Base-by-base conservation (phyloP, 2,329 filamentous ascomycete genomes). In the Hymenotorrendiella dingleyae region DNA sequence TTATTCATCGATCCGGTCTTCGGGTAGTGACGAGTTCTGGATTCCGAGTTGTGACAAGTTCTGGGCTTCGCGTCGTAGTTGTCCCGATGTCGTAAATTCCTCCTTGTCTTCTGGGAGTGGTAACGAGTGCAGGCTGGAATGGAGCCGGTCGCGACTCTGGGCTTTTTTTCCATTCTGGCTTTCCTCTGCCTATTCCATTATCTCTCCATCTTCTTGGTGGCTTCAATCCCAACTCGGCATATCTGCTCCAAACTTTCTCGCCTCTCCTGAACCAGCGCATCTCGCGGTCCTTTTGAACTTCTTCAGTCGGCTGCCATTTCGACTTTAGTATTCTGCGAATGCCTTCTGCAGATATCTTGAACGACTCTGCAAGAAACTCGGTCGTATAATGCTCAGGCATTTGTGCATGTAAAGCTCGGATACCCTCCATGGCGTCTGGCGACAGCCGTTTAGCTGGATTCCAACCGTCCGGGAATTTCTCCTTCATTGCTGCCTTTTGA, bases 401-500 rank as follows among this genome's bases (percentile, higher is more conserved):
- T 54, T 88, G 81, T 20, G 74, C 69, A 62, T 96, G 80, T 24
- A 98, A 71, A 16, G 86, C 82, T 30, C 89, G 81, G 54, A 98
- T 94, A 30, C 89, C 90, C n/a, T 86, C 82, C 23, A 96, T 71
- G 1, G 90, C 88, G 63, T 97, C 91, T 0, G 93, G 93, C 0
- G 93, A 97, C 8, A 98, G 74, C 45, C 82, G 82, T 64, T 94
- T 96, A 36, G 77, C 75, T 22, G 93, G 91, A 21, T 74, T 73
- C 90, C 91, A 98, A 8, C 82, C 80, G 6, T 82, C 76, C 2
- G 79, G 79, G 52, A 96, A 93, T 59, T 97, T 98, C 47, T 77
- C 65, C 55, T 82, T 76, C 26, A 94, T 65, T 0, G 80, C 84
- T 2, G 68, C 68, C 62, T 95, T 96, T 53, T 96, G 84, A 11